Evolutionary conservation across 768 basidiomycete species (phyloP).

Genomic region (Phylloporus arenicola): DNA sequence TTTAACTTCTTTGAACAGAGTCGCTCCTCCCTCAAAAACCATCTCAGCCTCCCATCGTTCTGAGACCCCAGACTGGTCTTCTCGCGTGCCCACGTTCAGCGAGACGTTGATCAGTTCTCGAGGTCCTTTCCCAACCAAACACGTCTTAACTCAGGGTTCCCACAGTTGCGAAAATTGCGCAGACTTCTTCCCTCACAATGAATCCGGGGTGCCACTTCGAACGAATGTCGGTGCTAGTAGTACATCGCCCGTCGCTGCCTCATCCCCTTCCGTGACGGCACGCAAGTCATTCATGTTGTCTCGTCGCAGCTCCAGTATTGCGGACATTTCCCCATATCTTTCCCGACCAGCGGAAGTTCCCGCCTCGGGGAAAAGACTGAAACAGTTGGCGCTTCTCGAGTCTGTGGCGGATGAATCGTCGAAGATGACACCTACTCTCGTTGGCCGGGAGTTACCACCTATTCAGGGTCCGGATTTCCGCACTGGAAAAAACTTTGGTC

Average conservation of each 20-base stretch:
- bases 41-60: constrained; percentile 10
- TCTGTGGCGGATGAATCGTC: constrained; percentile 71
- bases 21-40: constrained; percentile 9
- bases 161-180: constrained; percentile 5
- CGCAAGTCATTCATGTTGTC: constrained; percentile 23
- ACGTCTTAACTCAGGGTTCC: constrained; percentile 1
- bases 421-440: constrained; percentile 45
- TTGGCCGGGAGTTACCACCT: constrained; percentile 22
- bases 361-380: constrained; percentile 56
- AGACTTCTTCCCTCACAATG: neutral
- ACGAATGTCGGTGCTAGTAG: constrained; percentile 2
- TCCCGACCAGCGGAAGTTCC: constrained; percentile 49
- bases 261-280: constrained; percentile 10
- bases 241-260: constrained; percentile 8
- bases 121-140: constrained; percentile 2
- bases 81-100: constrained; percentile 24
- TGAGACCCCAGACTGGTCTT: constrained; percentile 30
- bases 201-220: constrained; percentile 1
- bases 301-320: constrained; percentile 42
- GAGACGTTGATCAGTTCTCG: constrained; percentile 8
- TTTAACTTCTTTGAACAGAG: constrained; percentile 1
- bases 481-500: constrained; percentile 10
- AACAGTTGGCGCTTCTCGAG: constrained; percentile 68
- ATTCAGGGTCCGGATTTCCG: constrained; percentile 1
- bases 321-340: constrained; percentile 69